Conservation (phyloP, 1,139 yeast genomes). For the Pichia sp. region DNA sequence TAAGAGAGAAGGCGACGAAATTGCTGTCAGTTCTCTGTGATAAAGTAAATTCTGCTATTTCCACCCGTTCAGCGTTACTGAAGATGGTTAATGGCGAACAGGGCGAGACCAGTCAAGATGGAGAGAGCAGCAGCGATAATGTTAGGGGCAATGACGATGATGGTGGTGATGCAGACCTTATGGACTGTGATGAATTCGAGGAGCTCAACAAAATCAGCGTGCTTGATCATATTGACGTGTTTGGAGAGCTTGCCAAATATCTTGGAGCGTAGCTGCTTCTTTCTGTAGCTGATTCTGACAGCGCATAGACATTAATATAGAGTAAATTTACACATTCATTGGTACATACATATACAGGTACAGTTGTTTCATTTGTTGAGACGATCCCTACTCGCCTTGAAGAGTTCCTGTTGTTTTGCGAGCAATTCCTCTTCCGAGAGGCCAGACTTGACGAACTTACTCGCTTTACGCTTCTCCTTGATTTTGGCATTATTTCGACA, state of each 20-base stretch:
- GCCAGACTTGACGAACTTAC: conserved; percentile 90
- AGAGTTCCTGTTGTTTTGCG: conserved; percentile 86
- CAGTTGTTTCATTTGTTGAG: conserved; percentile 38
- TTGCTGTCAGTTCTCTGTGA: conserved; percentile 6
- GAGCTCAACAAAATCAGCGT: conserved; percentile 50
- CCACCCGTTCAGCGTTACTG: conserved; percentile 12
- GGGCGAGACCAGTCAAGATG: too few species aligned
- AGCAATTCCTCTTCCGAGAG: conserved; percentile 86
- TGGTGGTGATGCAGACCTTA: conserved; percentile 28
- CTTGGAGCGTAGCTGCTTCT: too few species aligned
- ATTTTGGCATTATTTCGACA: conserved; percentile 86
- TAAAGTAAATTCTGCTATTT: conserved; percentile 9
- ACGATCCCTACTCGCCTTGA: conserved; percentile 80
- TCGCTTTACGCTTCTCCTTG: conserved; percentile 75
- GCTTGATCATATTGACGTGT: conserved; percentile 41
- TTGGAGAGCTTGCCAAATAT: conserved; percentile 14
- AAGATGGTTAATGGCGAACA: conserved; percentile 9
- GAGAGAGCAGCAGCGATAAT: conserved; percentile 3
- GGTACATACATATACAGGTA: background rate
- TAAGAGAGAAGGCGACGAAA: conserved; percentile 2
- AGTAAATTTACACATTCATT: too few species aligned
- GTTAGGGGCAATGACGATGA: conserved; percentile 33
- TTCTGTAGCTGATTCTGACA: too few species aligned
- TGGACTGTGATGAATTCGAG: conserved; percentile 43
- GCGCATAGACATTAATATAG: too few species aligned